Conservation (phyloP, 192 early-diverging fungal genomes). For the Geranomyces variabilis region DNA sequence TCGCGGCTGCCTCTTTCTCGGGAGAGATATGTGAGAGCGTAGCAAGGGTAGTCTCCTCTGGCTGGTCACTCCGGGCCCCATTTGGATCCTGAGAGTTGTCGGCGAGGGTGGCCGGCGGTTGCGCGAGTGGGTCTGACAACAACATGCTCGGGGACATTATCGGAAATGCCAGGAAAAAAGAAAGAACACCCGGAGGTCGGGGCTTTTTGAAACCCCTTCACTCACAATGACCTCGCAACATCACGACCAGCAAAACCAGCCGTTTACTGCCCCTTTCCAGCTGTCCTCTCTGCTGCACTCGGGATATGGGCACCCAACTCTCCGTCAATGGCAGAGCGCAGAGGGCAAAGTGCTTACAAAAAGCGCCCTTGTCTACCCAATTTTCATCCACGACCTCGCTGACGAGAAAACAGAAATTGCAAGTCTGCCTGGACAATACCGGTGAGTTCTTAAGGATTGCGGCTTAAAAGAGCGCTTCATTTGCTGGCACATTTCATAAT, state of each 20-base stretch:
- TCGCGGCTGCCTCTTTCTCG: neutral
- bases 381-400: constrained; percentile 87
- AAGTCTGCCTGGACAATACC: constrained; percentile 85
- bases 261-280: constrained; percentile 32
- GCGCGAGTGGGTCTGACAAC: too few species aligned
- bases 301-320: constrained; percentile 80
- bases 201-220: too few species aligned
- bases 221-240: too few species aligned
- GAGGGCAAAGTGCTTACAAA: constrained; percentile 54
- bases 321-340: constrained; percentile 75
- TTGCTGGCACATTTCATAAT: too few species aligned
- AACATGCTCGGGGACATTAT: too few species aligned
- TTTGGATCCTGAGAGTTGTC: too few species aligned
- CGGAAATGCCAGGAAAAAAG: too few species aligned
- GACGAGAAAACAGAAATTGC: constrained; percentile 76
- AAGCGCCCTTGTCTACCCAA: constrained; percentile 84
- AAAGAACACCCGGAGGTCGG: too few species aligned
- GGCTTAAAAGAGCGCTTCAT: too few species aligned
- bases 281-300: constrained; percentile 74
- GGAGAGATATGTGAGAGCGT: neutral
- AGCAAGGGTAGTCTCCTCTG: too few species aligned
- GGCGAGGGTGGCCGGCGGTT: too few species aligned
- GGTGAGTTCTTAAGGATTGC: constrained; percentile 54
- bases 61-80: too few species aligned
- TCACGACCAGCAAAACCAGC: neutral